Evolutionary conservation across 139 green algal species (phyloP), one percentile per base, ranked within the genome.

Genomic region (Coelastrella sp.): DNA sequence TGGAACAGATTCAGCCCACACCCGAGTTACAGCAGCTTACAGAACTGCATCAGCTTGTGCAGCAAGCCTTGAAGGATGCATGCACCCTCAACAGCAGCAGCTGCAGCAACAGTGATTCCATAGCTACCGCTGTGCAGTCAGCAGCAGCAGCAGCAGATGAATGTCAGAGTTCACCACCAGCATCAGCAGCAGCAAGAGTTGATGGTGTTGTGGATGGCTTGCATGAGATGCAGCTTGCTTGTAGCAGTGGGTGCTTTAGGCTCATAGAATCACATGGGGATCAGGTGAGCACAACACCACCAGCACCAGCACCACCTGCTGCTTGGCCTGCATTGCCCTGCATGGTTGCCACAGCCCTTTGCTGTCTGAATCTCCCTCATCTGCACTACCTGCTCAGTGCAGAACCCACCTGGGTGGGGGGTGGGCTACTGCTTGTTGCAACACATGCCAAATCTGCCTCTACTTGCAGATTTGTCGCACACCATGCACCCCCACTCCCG

Each of bases 241-340:
- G 35, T 68, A 73, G 84, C 68, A 79, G 27, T 11, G 61, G 63
- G 8, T 91, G 78, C 65, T 91, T 95, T 57, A 76, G 72, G 66
- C 63, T 95, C 22, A 84, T 95, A 15, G 82, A 96, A 80, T 94
- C 91, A 19, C 93, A 96, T 83, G 93, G 93, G 0, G 93, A 96
- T 58, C 91, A 93, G 91, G 91, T 90, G 61, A 11, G 19, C 7
- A 57, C 6, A 35, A 35, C 63, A 72, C 1, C 35, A 49, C 35
- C 35, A 49, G 35, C 35, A 49, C 35, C 35, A 49, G 35, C 35
- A 49, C 35, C 35, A 49, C 1, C 35, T 49, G 35, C 35, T 49
- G 35, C 35, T 3, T 49, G 35, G 35, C 35, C 35, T 49, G 35
- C 35, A 49, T 49, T 49, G 35, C 3, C 35, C 35, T 49, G 35